Conservation (phyloP, 208 protist species). For the Acanthamoeba castellanii region DNA sequence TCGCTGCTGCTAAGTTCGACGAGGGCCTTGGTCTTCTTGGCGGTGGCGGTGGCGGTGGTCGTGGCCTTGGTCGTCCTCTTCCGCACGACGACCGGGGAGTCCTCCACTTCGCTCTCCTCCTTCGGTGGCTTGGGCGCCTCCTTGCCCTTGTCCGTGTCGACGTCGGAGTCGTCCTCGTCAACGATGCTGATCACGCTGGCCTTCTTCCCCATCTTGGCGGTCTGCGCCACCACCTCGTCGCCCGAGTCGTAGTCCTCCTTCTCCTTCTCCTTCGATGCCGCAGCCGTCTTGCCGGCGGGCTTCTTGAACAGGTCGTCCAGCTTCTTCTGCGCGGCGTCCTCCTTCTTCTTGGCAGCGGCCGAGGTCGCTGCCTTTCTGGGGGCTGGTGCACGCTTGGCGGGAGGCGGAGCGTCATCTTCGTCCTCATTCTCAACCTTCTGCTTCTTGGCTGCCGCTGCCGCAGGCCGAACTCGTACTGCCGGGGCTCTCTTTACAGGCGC, state of each 20-base stretch:
- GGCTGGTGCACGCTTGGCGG: neutral
- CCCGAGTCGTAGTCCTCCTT: conserved; percentile 33
- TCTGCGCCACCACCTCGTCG: conserved; percentile 45
- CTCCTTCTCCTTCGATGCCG: neutral
- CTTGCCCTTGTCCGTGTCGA: conserved; percentile 20
- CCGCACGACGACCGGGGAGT: conserved; percentile 38
- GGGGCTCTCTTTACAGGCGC: neutral
- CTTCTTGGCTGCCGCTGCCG: conserved; percentile 5
- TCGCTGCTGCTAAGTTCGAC: conserved; percentile 26
- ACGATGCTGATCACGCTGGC: conserved; percentile 1
- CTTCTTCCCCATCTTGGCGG: conserved; percentile 35
- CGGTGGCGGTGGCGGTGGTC: neutral
- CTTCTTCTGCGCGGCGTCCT: conserved; percentile 32
- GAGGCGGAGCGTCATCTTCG: neutral
- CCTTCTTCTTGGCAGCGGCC: conserved; percentile 9
- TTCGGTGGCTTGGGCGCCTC: neutral
- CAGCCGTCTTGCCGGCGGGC: conserved; percentile 7
- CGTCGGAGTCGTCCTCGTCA: conserved; percentile 3
- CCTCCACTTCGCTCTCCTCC: conserved; percentile 25
- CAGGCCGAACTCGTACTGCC: neutral
- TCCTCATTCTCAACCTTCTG: conserved; percentile 42
- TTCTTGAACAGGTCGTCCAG: conserved; percentile 71
- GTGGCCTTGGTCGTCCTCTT: neutral
- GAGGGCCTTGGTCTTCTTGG: conserved; percentile 10
- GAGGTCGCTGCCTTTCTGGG: neutral